Evolutionary conservation across 371 early-diverging fungal genomes (phyloP), one percentile per base, ranked within the genome.

Genomic region (Vairimorpha necatrix): DNA sequence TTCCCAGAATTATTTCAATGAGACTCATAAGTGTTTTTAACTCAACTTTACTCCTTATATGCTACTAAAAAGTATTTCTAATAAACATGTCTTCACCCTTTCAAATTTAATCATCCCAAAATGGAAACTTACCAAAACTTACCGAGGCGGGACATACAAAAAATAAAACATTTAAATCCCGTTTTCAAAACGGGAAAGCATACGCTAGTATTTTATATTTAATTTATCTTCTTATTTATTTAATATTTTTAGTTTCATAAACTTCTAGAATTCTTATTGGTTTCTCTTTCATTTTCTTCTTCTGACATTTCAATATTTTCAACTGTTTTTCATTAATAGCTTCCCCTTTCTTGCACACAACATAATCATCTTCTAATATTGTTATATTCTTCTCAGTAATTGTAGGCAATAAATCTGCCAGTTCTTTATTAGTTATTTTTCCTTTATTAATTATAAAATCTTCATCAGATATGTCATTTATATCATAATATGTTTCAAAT

Each of bases 341-440:
- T 2, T 72, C 67, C 0, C 38, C 42, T 46, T 6, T 62, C 16
- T 48, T 39, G n/a, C 65, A 66, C 14, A 73, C 78, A 18, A 56
- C 28, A 56, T 67, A 69, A 28, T 77, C 78, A 47, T 77, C 69
- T 2, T 16, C 42, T n/a, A 77, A 38, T 20, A 58, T 30, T 32
- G 36, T 26, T 18, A 63, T 46, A 18, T 42, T 54, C 14, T 71
- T 72, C 60, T 73, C 53, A 24, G 18, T 60, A 46, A 47, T 0
- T 9, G 62, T 62, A 22, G 72, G 72, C n/a, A 72, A 16, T n/a
- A 62, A 28, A 18, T 72, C 72, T 20, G 18, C 33, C 48, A 72
- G 34, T 42, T 38, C 61, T 61, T 72, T 72, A 56, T 62, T 63
- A 22, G 32, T 61, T 3, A 72, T 26, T 26, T 34, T 33, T 30